Conservation (phyloP, 1,139 yeast genomes). For the Yamadazyma mexicana region DNA sequence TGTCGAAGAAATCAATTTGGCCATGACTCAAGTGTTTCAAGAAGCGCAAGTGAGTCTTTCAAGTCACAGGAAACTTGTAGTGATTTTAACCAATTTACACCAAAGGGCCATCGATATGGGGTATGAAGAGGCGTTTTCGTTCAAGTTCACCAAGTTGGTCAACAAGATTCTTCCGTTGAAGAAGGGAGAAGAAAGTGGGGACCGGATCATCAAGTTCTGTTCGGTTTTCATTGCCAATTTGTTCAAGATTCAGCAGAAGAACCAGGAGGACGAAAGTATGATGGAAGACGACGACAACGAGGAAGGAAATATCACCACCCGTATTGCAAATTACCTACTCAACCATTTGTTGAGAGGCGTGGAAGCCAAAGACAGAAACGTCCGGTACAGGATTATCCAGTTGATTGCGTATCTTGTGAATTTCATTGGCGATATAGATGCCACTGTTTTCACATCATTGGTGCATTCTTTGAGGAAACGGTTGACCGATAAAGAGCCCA, state of each 20-base stretch:
- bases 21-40: constrained; percentile 73
- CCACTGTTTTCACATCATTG: constrained; percentile 64
- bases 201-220: constrained; percentile 72
- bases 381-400: constrained; percentile 80
- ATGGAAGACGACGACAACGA: constrained; percentile 21
- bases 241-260: constrained; percentile 23
- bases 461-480: constrained; percentile 63
- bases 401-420: constrained; percentile 72
- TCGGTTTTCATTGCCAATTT: constrained; percentile 61
- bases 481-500: constrained; percentile 74
- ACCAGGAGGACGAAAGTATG: constrained; percentile 20
- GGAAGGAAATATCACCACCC: constrained; percentile 25
- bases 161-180: constrained; percentile 68
- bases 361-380: constrained; percentile 73
- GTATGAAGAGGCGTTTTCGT: constrained; percentile 57
- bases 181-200: constrained; percentile 72
- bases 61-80: constrained; percentile 74
- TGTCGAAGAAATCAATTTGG: constrained; percentile 31
- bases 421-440: constrained; percentile 74
- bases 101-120: constrained; percentile 53
- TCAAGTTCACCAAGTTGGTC: constrained; percentile 58
- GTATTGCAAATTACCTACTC: constrained; percentile 62
- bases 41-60: constrained; percentile 75
- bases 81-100: constrained; percentile 61
- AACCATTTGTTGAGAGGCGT: constrained; percentile 72